Conservation (phyloP, 176 grass and related monocot species). For the Cenchrus purpureus region DNA sequence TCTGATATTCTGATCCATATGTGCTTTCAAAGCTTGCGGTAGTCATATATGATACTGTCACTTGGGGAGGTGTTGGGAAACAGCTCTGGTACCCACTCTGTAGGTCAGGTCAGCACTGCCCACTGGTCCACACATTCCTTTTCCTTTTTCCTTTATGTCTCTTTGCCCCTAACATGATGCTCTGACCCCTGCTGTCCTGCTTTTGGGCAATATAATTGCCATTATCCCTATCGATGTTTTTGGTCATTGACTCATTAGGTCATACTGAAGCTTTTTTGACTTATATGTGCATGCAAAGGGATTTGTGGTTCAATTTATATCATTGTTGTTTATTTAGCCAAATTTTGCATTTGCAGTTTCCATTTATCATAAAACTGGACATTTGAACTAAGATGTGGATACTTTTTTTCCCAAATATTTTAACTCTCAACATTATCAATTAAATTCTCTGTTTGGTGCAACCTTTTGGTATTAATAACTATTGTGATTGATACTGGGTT, state of each 20-base stretch:
- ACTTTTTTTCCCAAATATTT: background rate
- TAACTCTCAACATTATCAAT: no score
- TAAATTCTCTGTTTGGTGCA: background rate
- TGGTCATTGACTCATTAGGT: background rate
- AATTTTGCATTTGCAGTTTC: background rate
- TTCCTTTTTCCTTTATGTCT: conserved; percentile 58
- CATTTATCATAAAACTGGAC: background rate
- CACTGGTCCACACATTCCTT: conserved; percentile 48
- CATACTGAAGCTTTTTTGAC: background rate
- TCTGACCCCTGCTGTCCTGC: conserved; percentile 24
- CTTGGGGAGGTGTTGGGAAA: conserved; percentile 31
- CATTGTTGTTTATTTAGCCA: background rate
- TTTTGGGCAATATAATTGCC: conserved; percentile 32
- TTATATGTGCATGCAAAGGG: background rate
- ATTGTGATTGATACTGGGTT: background rate
- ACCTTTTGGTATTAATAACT: background rate
- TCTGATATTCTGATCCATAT: conserved; percentile 41
- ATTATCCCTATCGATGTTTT: background rate
- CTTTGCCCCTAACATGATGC: conserved; percentile 59
- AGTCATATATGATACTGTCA: conserved; percentile 58
- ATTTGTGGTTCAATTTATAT: background rate
- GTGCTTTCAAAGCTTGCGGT: conserved; percentile 38
- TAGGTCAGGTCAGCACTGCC: conserved; percentile 46
- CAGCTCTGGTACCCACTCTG: conserved; percentile 20
- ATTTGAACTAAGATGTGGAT: background rate